These are phyloP conservation scores for Atkinsonella hypoxylon DNA, from an alignment of 2,329 filamentous ascomycete species.

Conservation along the genomic window DNA sequence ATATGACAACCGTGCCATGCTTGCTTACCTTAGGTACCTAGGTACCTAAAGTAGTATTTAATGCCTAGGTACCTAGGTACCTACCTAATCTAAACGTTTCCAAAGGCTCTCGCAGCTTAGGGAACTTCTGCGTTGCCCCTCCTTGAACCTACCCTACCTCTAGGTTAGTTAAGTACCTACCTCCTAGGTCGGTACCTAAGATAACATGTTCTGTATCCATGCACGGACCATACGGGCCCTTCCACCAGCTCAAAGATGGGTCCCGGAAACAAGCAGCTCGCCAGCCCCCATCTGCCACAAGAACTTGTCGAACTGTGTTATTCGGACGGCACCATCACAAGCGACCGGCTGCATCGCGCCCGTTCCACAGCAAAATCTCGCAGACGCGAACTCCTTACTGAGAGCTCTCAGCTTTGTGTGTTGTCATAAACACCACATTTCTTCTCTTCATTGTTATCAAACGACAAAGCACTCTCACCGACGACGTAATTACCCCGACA, in stretches of 20 bases:
- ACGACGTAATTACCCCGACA: neutral
- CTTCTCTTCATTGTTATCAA: neutral
- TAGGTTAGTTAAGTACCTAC: too few species aligned
- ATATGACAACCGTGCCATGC: too few species aligned
- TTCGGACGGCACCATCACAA: neutral
- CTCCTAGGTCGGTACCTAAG: too few species aligned
- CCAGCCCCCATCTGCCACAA: neutral
- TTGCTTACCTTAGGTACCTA: too few species aligned
- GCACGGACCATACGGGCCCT: neutral
- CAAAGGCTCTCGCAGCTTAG: too few species aligned
- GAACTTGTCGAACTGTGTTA: neutral
- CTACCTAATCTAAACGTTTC: too few species aligned
- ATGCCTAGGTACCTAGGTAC: too few species aligned
- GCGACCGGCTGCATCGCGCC: slow-evolving; percentile 1
- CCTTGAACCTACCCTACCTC: too few species aligned
- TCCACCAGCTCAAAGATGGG: neutral
- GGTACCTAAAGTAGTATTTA: too few species aligned
- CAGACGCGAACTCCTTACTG: neutral
- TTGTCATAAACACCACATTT: neutral
- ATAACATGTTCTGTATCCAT: neutral
- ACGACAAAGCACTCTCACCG: neutral
- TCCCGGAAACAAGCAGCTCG: neutral
- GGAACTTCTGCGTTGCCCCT: too few species aligned
- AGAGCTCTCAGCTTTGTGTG: neutral
- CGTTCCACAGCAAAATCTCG: slow-evolving; percentile 10